Base-by-base conservation (phyloP, 2,329 filamentous ascomycete species). In the Hymenoscyphus fructigenus region DNA sequence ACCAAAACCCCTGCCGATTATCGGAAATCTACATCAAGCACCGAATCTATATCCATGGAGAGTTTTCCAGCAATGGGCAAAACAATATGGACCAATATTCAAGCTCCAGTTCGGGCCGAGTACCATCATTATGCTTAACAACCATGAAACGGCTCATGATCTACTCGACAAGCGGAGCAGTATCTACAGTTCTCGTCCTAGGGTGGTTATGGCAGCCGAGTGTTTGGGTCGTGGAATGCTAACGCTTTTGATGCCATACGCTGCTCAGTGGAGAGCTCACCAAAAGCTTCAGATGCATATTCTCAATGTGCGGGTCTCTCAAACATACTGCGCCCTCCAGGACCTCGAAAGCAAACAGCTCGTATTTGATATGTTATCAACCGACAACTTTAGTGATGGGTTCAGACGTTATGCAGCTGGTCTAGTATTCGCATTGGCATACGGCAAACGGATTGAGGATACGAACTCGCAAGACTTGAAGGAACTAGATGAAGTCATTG, bases 151-250 rank as follows among this genome's bases (percentile, higher is more conserved):
- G n/a, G 63, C 63, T 28, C 59, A 59, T 34, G 64, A 66, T 38
- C 50, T 66, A 9, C 58, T 66, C 3, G 61, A 63, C 38, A 66
- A 63, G 53, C 32, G 61, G 29, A 60, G 57, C 32, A 56, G 44
- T 47, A 66, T 63, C 34, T 66, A 66, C 61, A 63, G 61, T 29
- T 63, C 61, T 17, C 61, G 64, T 0, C 64, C 64, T 17, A 57
- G 58, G 20, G 58, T 63, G 9, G 58, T 63, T 10, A 60, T 66
- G 61, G 61, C 61, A 34, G 5, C 41, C 14, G 59, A 62, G 28
- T 65, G 63, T 41, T 32, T 62, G 12, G 63, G 63, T 23, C 59
- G 34, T n/a, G 63, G 59, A 57, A 61, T 61, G 59, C 44, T 65
- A 32, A 61, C 59, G 14, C 56, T 62, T 15, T 20, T 62, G 53